phyloP scores from a whole-genome alignment of 2,329 filamentous ascomycete genomes.

The Fusarium pilosicola region DNA sequence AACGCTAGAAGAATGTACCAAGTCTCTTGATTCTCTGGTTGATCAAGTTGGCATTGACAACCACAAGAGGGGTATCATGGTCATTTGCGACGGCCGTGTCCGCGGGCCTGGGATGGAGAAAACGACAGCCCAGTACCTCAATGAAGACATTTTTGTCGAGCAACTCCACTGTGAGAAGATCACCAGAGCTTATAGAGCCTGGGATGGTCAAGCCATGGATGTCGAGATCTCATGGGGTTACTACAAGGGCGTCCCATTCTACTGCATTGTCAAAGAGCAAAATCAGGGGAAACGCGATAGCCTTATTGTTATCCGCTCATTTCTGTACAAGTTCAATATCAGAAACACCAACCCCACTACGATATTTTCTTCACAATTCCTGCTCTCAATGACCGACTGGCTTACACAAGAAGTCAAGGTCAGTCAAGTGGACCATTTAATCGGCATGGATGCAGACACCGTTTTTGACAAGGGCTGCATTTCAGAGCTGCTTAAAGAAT shows the following conservation, averaged over 20 bases:
- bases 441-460: conserved; percentile 56
- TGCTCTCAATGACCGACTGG: conserved; percentile 48
- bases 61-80: conserved; percentile 37
- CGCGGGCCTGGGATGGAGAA: conserved; percentile 40
- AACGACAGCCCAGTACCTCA: conserved; percentile 48
- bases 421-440: conserved; percentile 48
- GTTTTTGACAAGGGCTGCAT: conserved; percentile 52
- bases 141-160: conserved; percentile 52
- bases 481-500: conserved; percentile 48
- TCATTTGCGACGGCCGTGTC: conserved; percentile 41
- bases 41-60: conserved; percentile 33
- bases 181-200: conserved; percentile 50
- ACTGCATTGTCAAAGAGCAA: conserved; percentile 55
- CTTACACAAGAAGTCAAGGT: conserved; percentile 45
- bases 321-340: conserved; percentile 55
- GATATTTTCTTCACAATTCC: conserved; percentile 51
- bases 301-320: conserved; percentile 53
- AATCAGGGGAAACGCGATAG: conserved; percentile 57
- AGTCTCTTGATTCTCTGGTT: conserved; percentile 46
- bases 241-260: conserved; percentile 54
- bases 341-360: conserved; percentile 48
- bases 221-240: conserved; percentile 50
- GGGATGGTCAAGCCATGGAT: conserved; percentile 52
- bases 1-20: conserved; percentile 50
- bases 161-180: conserved; percentile 43